Base-by-base conservation (phyloP, 352 stramenopile species). In the Phytophthora melonis region DNA sequence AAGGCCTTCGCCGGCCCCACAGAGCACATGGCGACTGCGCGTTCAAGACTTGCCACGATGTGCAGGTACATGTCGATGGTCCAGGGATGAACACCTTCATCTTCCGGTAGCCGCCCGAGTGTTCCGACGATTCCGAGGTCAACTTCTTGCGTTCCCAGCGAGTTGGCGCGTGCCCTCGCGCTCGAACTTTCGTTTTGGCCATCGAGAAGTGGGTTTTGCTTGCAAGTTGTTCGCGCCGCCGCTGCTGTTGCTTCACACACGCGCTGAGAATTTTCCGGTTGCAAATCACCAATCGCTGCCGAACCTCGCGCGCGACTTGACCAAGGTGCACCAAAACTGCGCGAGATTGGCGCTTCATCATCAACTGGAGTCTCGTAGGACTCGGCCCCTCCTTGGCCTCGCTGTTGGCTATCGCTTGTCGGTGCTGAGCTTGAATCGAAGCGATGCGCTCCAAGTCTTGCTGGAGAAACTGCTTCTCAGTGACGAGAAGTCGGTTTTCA, bases 41-140 rank as follows among this genome's bases (percentile, higher is more conserved):
- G 70, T 58, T 72, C 70, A 1, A 81, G 74, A 52, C 73, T 77
- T 5, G 81, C 58, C 59, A 89, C 79, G 39, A 94, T 78, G 45
- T 90, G 84, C 68, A 92, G 43, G 43, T 93, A 90, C 87, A 94
- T 94, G 58, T 93, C 87, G 60, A 94, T 86, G 11, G 84, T 94
- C 82, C 82, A 93, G 2, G 85, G 27, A 94, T 77, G 25, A 94
- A 88, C 45, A 90, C 87, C 23, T 68, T 79, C 75, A 94, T 89
- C 41, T 79, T 82, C 6, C 50, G 41, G 64, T 94, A 94, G 27
- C 56, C 41, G 13, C 30, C 19, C 8, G 14, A 66, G 4, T 41
- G 18, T 58, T 47, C 63, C 21, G 14, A 25, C 41, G 58, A 41
- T 25, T 19, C 65, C 14, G 50, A 41, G 1, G 34, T 49, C 14